Evolutionary conservation across 1,139 yeast genomes (phyloP).

Genomic region (Williopsis jadinii): DNA sequence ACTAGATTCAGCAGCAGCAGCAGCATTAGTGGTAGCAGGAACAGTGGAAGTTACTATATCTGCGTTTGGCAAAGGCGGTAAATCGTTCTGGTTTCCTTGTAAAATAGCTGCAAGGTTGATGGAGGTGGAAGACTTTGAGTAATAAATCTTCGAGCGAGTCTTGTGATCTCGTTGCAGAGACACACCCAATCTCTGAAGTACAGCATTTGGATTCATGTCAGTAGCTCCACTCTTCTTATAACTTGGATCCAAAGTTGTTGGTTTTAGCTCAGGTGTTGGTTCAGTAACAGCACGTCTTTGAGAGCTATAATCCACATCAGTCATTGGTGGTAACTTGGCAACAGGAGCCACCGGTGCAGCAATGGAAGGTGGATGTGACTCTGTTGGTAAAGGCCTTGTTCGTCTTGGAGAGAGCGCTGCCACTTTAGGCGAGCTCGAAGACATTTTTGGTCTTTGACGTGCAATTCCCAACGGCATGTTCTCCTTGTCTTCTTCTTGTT

Average conservation of each 20-base stretch:
- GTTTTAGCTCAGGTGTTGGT: slow-evolving; percentile 8
- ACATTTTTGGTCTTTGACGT: not conserved
- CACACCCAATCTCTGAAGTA: slow-evolving; percentile 40
- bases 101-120: slow-evolving; percentile 36
- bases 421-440: not conserved
- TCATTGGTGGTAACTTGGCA: slow-evolving; percentile 3
- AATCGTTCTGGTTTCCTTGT: slow-evolving; percentile 5
- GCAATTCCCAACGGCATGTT: not conserved
- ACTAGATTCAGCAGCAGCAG: not conserved
- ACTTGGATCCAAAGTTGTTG: slow-evolving; percentile 21
- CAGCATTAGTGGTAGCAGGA: too few species aligned
- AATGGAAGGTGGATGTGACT: not conserved
- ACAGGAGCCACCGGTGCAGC: slow-evolving; percentile 1
- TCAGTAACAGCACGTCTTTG: slow-evolving; percentile 15
- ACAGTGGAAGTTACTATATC: not conserved
- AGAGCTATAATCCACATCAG: slow-evolving; percentile 3
- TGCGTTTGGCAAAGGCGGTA: not conserved
- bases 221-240: slow-evolving; percentile 14
- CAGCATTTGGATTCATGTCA: slow-evolving; percentile 32
- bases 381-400: not conserved
- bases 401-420: too few species aligned
- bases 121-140: slow-evolving; percentile 26
- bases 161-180: slow-evolving; percentile 22
- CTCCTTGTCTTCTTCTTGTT: not conserved
- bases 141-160: slow-evolving; percentile 16